Evolutionary conservation across 2,329 filamentous ascomycete species (phyloP).

Genomic region (Colletotrichum spinosum): DNA sequence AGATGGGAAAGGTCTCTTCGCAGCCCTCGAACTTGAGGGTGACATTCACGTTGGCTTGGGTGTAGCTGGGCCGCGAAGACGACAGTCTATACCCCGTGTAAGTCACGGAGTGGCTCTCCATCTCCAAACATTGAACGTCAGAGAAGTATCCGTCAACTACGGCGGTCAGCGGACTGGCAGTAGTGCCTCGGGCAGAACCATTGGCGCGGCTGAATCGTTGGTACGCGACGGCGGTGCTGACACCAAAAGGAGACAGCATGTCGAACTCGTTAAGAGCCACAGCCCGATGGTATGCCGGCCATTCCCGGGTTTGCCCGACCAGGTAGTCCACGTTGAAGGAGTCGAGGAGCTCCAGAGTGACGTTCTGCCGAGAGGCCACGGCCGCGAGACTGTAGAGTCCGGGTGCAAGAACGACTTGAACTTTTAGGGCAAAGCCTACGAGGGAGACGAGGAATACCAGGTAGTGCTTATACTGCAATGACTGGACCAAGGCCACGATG

Average conservation of each 20-base stretch:
- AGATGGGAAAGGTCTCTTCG: neutral
- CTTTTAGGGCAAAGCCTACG: neutral
- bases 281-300: slow-evolving; percentile 5
- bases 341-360: slow-evolving; percentile 1
- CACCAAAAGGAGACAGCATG: slow-evolving; percentile 12
- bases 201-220: slow-evolving; percentile 7
- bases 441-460: slow-evolving; percentile 2
- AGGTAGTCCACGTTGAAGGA: slow-evolving; percentile 8
- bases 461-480: slow-evolving; percentile 11
- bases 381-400: slow-evolving; percentile 13
- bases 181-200: slow-evolving; percentile 1
- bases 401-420: slow-evolving; percentile 14
- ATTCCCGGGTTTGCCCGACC: neutral
- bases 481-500: neutral
- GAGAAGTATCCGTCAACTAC: slow-evolving; percentile 18
- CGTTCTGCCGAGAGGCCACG: neutral
- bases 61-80: too few relatives aligned
- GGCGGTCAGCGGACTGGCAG: neutral
- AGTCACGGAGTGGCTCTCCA: slow-evolving; percentile 5
- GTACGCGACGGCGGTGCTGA: slow-evolving; percentile 5
- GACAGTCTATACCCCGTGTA: neutral
- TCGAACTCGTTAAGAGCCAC: slow-evolving; percentile 3
- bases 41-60: neutral
- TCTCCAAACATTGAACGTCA: slow-evolving; percentile 10
- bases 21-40: slow-evolving; percentile 20